These are phyloP conservation scores for Psilocybe sp. DNA, from an alignment of 768 basidiomycete genomes.

Conservation along the genomic window DNA sequence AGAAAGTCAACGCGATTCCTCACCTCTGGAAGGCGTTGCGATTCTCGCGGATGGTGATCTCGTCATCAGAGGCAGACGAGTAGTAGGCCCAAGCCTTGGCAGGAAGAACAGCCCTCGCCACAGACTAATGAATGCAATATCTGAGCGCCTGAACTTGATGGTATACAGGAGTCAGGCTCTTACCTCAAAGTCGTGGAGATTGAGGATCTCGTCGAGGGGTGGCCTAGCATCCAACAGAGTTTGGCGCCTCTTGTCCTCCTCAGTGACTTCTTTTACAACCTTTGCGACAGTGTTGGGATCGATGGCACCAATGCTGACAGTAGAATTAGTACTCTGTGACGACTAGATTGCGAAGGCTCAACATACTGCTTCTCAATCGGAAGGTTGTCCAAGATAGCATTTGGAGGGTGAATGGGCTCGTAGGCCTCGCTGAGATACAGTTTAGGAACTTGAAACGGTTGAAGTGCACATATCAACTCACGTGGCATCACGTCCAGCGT, in stretches of 20 bases:
- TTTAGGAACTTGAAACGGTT: background rate
- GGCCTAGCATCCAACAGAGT: constrained; percentile 63
- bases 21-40: constrained; percentile 86
- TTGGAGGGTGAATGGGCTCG: constrained; percentile 87
- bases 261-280: constrained; percentile 59
- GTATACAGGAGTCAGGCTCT: constrained; percentile 4
- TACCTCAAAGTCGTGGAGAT: constrained; percentile 94
- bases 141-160: constrained; percentile 1
- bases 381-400: constrained; percentile 72
- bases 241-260: constrained; percentile 69
- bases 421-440: constrained; percentile 61
- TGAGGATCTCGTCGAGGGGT: constrained; percentile 75
- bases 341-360: background rate
- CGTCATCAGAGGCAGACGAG: constrained; percentile 89
- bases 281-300: constrained; percentile 66
- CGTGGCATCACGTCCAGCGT: constrained; percentile 90
- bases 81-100: constrained; percentile 94
- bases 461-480: constrained; percentile 32
- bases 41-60: constrained; percentile 85
- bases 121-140: constrained; percentile 43
- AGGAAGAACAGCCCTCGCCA: constrained; percentile 76
- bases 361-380: constrained; percentile 82
- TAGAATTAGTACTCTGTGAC: background rate
- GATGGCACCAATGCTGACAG: constrained; percentile 61
- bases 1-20: background rate